Conservation (phyloP, 2,329 filamentous ascomycete species). For the Metarhizium rileyi region DNA sequence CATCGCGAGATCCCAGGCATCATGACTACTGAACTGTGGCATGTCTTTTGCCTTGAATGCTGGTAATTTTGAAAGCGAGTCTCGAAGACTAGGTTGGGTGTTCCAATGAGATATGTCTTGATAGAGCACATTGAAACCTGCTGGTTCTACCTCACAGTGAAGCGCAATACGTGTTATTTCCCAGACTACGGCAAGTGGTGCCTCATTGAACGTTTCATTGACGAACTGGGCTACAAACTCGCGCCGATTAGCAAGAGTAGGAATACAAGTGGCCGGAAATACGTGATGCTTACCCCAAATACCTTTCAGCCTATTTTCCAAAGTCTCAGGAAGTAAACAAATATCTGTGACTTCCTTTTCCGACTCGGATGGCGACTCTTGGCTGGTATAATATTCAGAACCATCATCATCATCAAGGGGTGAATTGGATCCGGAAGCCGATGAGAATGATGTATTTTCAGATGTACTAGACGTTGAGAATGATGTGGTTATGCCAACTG, state of each 20-base stretch:
- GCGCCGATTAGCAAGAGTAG: background rate
- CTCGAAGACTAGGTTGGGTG: conserved; percentile 35
- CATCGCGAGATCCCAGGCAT: conserved; percentile 37
- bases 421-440: background rate
- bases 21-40: conserved; percentile 33
- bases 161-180: conserved; percentile 39
- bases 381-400: conserved; percentile 11
- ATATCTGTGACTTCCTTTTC: background rate
- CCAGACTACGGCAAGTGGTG: conserved; percentile 42
- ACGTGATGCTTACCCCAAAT: conserved; percentile 30
- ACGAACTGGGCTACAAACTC: conserved; percentile 28
- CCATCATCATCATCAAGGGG: background rate
- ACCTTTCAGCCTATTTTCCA: conserved; percentile 20
- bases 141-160: conserved; percentile 33
- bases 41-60: conserved; percentile 34
- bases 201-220: conserved; percentile 25
- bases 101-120: conserved; percentile 26
- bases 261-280: background rate
- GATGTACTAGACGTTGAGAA: background rate
- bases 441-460: background rate
- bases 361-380: conserved; percentile 8
- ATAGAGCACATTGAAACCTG: conserved; percentile 26
- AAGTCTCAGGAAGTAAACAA: background rate
- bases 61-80: conserved; percentile 26
- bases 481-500: background rate